Evolutionary conservation across 768 basidiomycete genomes (phyloP), one percentile per base, ranked within the genome.

Genomic region (Candolleomyces eurysporus): DNA sequence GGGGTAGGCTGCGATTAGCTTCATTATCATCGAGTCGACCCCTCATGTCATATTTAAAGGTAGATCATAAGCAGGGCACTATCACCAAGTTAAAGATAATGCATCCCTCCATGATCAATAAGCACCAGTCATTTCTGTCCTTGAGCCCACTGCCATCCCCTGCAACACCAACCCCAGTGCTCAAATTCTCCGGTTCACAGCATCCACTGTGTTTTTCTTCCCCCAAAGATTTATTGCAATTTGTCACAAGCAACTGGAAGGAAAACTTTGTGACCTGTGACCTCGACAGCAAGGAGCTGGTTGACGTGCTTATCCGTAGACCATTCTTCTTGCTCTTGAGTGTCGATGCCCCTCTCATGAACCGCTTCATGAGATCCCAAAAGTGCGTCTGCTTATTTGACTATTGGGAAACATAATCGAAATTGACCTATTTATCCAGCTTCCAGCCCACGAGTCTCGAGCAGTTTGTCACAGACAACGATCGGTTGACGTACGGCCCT

Each of bases 321-420:
- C 97, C 97, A 0, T 98, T 94, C 72, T 94, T 97, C 72, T 77
- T 98, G 71, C 82, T 98, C 22, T 75, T 97, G 49, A 83, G 77
- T 51, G 81, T 94, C 32, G 94, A 98, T 63, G 96, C 93, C 0
- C 95, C 95, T 0, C 68, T 96, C 36, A 72, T 85, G 48, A 76
- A 83, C 48, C 81, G 96, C 46, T 97, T 82, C 72, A 69, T 72
- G 59, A 84, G 94, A 31, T 82, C 82, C 46, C 76, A 75, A 63
- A 76, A 78, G 84, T 85, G 67, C 66, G 80, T 43, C 32, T 30
- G 36, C 46, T 48, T 1, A 17, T 21, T 2, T n/a, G 14, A 43
- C 51, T 48, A 26, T 26, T 26, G 26, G 26, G 26, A 26, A 26
- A 26, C 26, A 26, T 26, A 4, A 26, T 4, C 2, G 26, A 26